Conservation (phyloP, 176 grass and related monocot species). For the Avena atlantica region DNA sequence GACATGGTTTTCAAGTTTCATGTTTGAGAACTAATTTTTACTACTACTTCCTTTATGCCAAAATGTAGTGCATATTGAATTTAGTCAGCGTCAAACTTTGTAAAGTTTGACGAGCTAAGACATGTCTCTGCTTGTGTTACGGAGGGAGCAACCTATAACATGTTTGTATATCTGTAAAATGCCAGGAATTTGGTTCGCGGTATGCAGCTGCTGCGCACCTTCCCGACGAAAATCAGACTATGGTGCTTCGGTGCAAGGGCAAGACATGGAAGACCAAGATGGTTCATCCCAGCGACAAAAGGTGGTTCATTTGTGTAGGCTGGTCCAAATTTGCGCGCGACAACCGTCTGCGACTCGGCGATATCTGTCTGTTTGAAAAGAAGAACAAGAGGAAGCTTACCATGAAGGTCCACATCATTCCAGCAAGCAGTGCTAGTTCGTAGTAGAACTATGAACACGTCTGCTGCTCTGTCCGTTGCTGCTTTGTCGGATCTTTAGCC, state of each 20-base stretch:
- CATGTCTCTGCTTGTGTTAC: not conserved
- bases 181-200: constrained; percentile 20
- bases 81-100: too few relatives aligned
- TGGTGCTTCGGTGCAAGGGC: constrained; percentile 6
- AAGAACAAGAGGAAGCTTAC: not conserved
- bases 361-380: constrained; percentile 3
- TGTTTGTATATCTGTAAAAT: not conserved
- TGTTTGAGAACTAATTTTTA: too few relatives aligned
- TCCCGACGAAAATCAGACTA: not conserved
- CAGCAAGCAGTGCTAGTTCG: not conserved
- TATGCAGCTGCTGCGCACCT: constrained; percentile 25
- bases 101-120: not conserved
- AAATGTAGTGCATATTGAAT: too few relatives aligned
- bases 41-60: too few relatives aligned
- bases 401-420: constrained; percentile 39
- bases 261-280: constrained; percentile 12
- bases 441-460: not conserved
- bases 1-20: too few relatives aligned
- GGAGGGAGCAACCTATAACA: not conserved
- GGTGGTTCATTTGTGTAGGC: constrained; percentile 35
- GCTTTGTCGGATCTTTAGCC: not conserved
- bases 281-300: not conserved
- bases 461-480: not conserved
- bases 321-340: constrained; percentile 45
- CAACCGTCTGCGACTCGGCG: constrained; percentile 40